Evolutionary conservation across 2,329 filamentous ascomycete genomes (phyloP), one percentile per base, ranked within the genome.

Genomic region (Volutella citrinella): DNA sequence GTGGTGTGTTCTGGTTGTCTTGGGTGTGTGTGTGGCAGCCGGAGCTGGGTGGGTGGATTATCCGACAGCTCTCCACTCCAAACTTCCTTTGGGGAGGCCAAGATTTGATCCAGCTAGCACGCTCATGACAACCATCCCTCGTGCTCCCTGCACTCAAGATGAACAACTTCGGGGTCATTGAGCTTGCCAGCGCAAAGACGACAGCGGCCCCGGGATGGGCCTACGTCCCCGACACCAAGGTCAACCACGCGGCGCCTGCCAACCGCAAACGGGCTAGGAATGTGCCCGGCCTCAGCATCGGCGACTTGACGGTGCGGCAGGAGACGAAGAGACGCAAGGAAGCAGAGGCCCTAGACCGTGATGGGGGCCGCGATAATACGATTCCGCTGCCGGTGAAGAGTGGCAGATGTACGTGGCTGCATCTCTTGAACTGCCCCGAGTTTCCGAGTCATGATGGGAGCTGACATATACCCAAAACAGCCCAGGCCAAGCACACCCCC

Each of bases 181-280:
- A 95, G 50, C 70, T 96, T 37, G 85, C 87, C 21, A 80, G 78
- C 54, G 69, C 80, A 18, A 80, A 79, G 42, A 80, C 80, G 12
- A 77, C 78, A 27, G 70, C 76, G 27, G 85, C 87, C 2, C 89
- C 91, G 2, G 91, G 91, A 54, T 97, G 89, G 84, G 88, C 88
- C 10, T 95, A 95, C 59, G 87, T 96, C 2, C 82, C 89, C 19
- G 87, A 95, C 56, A 81, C 76, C 57, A 74, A 60, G 25, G 72
- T 76, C 36, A 72, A 78, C 35, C 72, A 76, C 10, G 72, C 74
- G 32, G 70, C 71, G 40, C 71, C 66, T 38, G 63, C 67, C 45
- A 76, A 74, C 69, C 76, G 84, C 43, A 95, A 94, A 64, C 84
- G 88, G 52, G 81, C 78, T 19, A 75, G 84, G 43, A 76, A 70